Evolutionary conservation across 1,284 basidiomycete species (phyloP), one percentile per base, ranked within the genome.

Genomic region (Prillingera fragicola): DNA sequence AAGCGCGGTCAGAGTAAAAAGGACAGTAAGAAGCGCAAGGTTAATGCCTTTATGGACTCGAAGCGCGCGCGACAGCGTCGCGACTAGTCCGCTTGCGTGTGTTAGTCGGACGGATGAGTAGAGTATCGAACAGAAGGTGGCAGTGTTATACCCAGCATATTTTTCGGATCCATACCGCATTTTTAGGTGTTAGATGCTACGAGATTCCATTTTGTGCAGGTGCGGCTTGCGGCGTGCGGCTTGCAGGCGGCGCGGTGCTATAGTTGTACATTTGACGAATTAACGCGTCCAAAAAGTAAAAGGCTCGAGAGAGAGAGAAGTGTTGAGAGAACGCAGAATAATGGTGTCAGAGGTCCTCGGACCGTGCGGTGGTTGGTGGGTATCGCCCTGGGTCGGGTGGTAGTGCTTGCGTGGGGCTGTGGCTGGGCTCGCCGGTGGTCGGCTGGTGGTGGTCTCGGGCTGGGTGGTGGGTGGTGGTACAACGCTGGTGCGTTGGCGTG

Each of bases 11-110:
- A 83, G 18, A 83, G 79, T 67, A 76, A 87, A 52, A 89, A 87
- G 70, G 84, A 87, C 54, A 84, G 84, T 56, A 78, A 82, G 63
- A 91, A 90, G 66, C 73, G 87, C 59, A 89, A 87, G 69, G 60
- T 65, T 34, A 62, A 70, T 42, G 58, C 65, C 22, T 71, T 70
- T 35, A 49, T 51, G 48, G 41, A 40, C 43, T 27, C 34, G 31
- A 45, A 45, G 38, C n/a, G 38, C 22, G 34, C 35, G 29, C 29
- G 29, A 15, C 29, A 31, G 29, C n/a, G 29, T n/a, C 29, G 29
- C 5, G 29, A n/a, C n/a, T n/a, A n/a, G n/a, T n/a, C n/a, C n/a
- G n/a, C n/a, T n/a, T n/a, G n/a, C n/a, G n/a, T n/a, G n/a, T n/a
- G n/a, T 24, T 32, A 23, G 31, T 3, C 4, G 4, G 27, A 35